phyloP scores from a whole-genome alignment of 371 early-diverging fungal species.

The Coemansia sp. region DNA sequence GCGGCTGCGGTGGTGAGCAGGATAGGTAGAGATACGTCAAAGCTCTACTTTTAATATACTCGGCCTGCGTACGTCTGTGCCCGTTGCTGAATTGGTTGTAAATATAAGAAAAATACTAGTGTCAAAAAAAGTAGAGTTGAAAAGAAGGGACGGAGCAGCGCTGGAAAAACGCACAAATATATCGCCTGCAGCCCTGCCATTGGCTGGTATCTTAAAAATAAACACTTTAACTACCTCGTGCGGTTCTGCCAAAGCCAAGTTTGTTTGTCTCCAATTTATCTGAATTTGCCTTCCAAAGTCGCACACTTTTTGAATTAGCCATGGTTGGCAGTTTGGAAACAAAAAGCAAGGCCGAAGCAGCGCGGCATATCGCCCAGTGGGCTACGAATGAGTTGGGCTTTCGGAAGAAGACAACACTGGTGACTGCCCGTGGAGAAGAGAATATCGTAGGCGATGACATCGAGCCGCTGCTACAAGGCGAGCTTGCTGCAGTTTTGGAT shows the following conservation, averaged over 20 bases:
- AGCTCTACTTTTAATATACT: neutral
- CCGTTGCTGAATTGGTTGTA: neutral
- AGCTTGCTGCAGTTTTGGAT: slow-evolving; percentile 28
- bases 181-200: neutral
- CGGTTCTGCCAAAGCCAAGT: neutral
- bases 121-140: neutral
- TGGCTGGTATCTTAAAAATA: neutral
- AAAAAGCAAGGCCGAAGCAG: slow-evolving; percentile 24
- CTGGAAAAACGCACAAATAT: neutral
- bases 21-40: neutral
- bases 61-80: neutral
- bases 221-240: neutral
- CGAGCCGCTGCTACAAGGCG: slow-evolving; percentile 44
- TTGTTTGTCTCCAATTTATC: neutral
- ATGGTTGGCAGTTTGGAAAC: slow-evolving; percentile 7
- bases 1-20: neutral
- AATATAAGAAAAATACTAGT: neutral
- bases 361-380: slow-evolving; percentile 43
- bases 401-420: slow-evolving; percentile 36
- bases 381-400: slow-evolving; percentile 53
- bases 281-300: neutral
- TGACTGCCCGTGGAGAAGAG: slow-evolving; percentile 49
- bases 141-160: neutral
- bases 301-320: neutral
- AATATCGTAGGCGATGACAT: slow-evolving; percentile 30